Conservation (phyloP, 2,329 filamentous ascomycete genomes). For the Dryadomyces sulphureus region DNA sequence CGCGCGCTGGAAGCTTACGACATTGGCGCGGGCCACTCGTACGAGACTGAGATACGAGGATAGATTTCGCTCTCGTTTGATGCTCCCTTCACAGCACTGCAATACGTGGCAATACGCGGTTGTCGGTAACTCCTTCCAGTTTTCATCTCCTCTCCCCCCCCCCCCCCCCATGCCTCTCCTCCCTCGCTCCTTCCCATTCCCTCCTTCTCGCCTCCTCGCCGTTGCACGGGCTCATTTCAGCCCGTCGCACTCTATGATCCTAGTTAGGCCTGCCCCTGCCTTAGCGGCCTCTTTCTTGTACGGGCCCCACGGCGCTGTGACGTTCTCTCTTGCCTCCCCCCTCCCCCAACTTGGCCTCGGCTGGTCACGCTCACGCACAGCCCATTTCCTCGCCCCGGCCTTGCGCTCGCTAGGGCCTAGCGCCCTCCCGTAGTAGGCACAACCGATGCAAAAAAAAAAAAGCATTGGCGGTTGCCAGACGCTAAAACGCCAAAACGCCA, state of each 20-base stretch:
- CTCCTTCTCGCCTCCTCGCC: too few relatives aligned
- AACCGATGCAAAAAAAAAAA: neutral
- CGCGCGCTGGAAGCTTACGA: neutral
- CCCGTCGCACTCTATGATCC: neutral
- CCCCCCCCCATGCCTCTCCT: too few relatives aligned
- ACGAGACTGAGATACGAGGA: too few relatives aligned
- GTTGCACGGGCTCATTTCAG: too few relatives aligned
- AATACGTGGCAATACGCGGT: too few relatives aligned
- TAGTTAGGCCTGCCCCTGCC: neutral
- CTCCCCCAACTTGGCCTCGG: too few relatives aligned
- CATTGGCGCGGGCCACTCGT: too few relatives aligned
- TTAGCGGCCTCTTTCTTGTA: neutral
- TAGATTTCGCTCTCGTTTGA: too few relatives aligned
- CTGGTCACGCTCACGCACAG: neutral
- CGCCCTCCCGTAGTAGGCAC: neutral
- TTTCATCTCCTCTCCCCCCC: too few relatives aligned
- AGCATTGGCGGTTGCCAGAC: neutral
- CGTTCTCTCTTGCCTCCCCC: neutral
- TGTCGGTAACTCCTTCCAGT: too few relatives aligned
- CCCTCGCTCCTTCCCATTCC: too few relatives aligned
- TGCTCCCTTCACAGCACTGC: too few relatives aligned
- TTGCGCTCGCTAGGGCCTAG: neutral
- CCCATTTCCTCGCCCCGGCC: neutral
- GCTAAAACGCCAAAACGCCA: neutral
- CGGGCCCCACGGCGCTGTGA: neutral